phyloP scores from a whole-genome alignment of 768 basidiomycete species.

The Polyporus arcularius region DNA sequence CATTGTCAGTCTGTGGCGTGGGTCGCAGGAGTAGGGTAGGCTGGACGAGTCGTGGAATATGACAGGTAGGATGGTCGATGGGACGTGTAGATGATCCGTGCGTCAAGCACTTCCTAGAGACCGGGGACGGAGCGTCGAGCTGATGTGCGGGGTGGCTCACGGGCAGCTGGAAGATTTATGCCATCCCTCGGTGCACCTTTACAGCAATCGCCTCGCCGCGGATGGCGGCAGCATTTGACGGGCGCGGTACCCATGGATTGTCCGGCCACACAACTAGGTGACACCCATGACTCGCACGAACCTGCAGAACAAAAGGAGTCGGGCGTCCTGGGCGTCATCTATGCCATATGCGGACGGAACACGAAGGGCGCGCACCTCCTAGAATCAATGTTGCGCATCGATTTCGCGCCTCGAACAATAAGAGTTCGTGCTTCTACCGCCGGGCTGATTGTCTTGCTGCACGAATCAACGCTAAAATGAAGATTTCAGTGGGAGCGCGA shows the following conservation, averaged over 20 bases:
- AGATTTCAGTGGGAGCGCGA: neutral
- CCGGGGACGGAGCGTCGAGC: neutral
- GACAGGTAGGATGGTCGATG: neutral
- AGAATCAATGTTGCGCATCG: neutral
- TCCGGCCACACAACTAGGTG: neutral
- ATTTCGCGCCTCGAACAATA: neutral
- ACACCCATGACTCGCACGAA: neutral
- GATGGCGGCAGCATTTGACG: neutral
- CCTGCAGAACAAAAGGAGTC: neutral
- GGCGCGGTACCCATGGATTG: neutral
- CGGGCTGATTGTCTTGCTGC: neutral
- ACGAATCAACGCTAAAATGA: neutral
- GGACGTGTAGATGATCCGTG: neutral
- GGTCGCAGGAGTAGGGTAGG: neutral
- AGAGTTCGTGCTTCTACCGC: neutral
- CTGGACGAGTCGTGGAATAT: neutral
- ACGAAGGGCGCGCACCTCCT: neutral
- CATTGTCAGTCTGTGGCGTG: neutral
- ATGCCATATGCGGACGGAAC: neutral
- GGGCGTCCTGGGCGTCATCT: neutral
- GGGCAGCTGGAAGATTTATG: neutral
- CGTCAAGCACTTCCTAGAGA: neutral
- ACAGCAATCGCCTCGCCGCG: neutral
- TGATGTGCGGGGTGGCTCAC: neutral
- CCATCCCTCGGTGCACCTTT: neutral